Percentiles rank a stretch among this genome's conserved stretches.
phyloP scores from a whole-genome alignment of 345 rosid species.

The Physaria fendleri region DNA sequence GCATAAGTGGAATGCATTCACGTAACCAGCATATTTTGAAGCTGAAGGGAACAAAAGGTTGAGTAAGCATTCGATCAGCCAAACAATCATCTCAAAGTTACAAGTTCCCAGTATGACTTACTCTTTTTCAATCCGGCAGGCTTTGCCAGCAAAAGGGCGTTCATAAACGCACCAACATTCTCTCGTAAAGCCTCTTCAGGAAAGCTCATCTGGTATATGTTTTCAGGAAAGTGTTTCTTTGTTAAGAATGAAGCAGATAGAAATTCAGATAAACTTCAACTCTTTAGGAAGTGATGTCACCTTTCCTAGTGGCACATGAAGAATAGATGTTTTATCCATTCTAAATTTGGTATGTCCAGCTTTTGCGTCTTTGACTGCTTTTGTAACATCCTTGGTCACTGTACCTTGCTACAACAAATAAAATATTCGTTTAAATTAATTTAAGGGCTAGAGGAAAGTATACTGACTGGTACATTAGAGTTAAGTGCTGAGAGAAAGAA shows the following conservation, averaged over 20 bases:
- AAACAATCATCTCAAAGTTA: not conserved
- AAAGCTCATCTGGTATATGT: constrained; percentile 48
- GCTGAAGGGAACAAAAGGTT: constrained; percentile 41
- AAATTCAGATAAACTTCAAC: not conserved
- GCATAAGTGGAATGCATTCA: constrained; percentile 64
- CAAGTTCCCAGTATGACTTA: constrained; percentile 11
- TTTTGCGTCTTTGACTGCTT: no score
- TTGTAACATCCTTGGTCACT: no score
- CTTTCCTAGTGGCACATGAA: constrained; percentile 94
- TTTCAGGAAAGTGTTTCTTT: not conserved
- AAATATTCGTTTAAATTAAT: no score
- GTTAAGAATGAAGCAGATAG: constrained; percentile 2
- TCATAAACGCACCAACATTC: constrained; percentile 88
- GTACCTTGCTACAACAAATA: no score
- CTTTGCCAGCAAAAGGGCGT: constrained; percentile 80
- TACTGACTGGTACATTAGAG: no score
- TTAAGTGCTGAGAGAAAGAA: no score
- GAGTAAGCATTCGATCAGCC: constrained; percentile 1
- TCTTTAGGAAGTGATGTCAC: constrained; percentile 28
- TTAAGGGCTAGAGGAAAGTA: no score
- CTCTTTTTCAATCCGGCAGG: constrained; percentile 97
- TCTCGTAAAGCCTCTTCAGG: constrained; percentile 70
- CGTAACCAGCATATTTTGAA: constrained; percentile 92
- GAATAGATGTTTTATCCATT: constrained; percentile 89
- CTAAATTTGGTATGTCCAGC: constrained; percentile 67